Percentiles rank a stretch among this genome's conserved stretches.
Conservation (phyloP, 2,329 filamentous ascomycete genomes). For the Westerdykella aurantiaca region DNA sequence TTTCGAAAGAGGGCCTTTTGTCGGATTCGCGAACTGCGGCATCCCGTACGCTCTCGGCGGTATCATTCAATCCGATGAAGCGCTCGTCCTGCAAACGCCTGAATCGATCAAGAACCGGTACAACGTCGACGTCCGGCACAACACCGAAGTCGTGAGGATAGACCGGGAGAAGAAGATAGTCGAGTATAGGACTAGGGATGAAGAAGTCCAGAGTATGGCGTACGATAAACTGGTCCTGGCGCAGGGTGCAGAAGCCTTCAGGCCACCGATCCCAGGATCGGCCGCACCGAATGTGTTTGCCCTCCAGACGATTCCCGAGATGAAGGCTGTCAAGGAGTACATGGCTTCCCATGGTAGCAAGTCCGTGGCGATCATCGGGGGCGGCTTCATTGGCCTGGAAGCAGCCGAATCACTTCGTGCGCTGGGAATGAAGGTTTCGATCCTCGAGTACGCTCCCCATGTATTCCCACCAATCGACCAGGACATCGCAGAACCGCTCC, state of each 20-base stretch:
- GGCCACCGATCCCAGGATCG: slow-evolving; percentile 13
- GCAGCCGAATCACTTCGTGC: slow-evolving; percentile 17
- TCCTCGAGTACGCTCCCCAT: slow-evolving; percentile 14
- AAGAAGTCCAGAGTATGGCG: slow-evolving; percentile 2
- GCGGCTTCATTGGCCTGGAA: slow-evolving; percentile 25
- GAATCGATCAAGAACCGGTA: slow-evolving; percentile 17
- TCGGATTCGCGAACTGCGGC: slow-evolving; percentile 25
- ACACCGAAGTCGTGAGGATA: slow-evolving; percentile 17
- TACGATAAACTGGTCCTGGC: slow-evolving; percentile 20
- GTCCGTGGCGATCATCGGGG: slow-evolving; percentile 18
- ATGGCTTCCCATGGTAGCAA: slow-evolving; percentile 6
- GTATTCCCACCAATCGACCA: slow-evolving; percentile 17
- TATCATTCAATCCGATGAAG: slow-evolving; percentile 11
- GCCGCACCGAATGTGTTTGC: slow-evolving; percentile 16
- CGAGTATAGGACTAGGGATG: not conserved
- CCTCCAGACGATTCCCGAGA: slow-evolving; percentile 16
- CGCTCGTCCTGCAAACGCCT: slow-evolving; percentile 18
- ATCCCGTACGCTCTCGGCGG: slow-evolving; percentile 19
- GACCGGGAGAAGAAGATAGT: slow-evolving; percentile 10
- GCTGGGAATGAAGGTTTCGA: slow-evolving; percentile 15
- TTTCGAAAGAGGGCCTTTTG: slow-evolving; percentile 21
- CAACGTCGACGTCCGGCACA: slow-evolving; percentile 17
- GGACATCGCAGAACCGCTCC: slow-evolving; percentile 15
- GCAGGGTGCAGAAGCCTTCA: slow-evolving; percentile 13
- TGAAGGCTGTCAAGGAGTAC: slow-evolving; percentile 11